Evolutionary conservation across 2,329 filamentous ascomycete genomes (phyloP).

Genomic region (Aspergillus novofumigatus): DNA sequence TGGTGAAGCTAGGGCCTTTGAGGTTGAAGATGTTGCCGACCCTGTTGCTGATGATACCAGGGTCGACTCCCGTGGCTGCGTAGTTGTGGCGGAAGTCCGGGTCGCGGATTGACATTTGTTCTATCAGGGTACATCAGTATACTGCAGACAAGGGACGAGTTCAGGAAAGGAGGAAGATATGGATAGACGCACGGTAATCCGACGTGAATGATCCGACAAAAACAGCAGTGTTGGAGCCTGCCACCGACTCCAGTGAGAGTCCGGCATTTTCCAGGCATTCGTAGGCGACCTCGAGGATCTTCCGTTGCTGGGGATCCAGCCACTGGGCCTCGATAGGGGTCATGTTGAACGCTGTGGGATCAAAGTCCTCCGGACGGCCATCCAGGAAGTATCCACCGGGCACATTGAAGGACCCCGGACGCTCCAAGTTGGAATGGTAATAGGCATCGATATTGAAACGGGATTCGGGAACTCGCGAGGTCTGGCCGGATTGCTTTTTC

Average conservation of each 20-base stretch:
- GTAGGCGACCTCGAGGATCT: constrained; percentile 22
- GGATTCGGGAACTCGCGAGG: background rate
- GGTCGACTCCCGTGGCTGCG: constrained; percentile 1
- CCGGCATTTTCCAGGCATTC: constrained; percentile 23
- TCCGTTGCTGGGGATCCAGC: constrained; percentile 25
- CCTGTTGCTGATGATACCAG: too few relatives aligned
- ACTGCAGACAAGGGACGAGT: too few relatives aligned
- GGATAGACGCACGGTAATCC: constrained; percentile 8
- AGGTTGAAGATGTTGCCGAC: constrained; percentile 24
- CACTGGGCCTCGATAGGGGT: constrained; percentile 14
- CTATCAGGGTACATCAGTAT: background rate
- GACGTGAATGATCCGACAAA: constrained; percentile 17
- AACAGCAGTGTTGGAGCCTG: constrained; percentile 13
- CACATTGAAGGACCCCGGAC: background rate
- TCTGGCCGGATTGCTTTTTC: background rate
- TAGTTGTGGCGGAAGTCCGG: constrained; percentile 6
- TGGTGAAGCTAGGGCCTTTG: constrained; percentile 24
- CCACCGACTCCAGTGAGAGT: constrained; percentile 5
- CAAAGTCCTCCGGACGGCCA: constrained; percentile 10
- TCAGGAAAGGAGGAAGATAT: too few relatives aligned
- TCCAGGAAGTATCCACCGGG: background rate
- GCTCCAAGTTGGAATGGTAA: background rate
- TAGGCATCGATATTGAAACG: background rate
- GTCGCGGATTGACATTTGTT: constrained; percentile 14
- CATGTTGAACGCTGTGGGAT: constrained; percentile 19